Conservation (phyloP, 2,329 filamentous ascomycete species). For the Exophiala bonariae region DNA sequence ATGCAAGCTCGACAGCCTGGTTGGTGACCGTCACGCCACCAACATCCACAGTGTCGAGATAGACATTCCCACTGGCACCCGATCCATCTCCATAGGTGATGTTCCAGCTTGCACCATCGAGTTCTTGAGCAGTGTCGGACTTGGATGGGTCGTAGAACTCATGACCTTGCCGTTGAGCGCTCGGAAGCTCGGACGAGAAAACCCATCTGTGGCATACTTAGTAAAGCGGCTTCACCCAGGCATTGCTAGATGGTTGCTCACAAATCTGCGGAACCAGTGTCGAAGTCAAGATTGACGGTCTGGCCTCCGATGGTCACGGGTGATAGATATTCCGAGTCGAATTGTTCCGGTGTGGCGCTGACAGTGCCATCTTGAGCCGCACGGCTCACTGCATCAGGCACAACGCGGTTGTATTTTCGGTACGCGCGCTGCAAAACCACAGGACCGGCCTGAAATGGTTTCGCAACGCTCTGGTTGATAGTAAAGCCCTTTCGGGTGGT, state of each 20-base stretch:
- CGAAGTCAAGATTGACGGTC: slow-evolving; percentile 66
- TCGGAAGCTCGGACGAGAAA: slow-evolving; percentile 60
- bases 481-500: slow-evolving; percentile 24
- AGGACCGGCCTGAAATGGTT: slow-evolving; percentile 24
- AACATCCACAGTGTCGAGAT: slow-evolving; percentile 63
- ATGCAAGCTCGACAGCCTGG: slow-evolving; percentile 68
- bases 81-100: slow-evolving; percentile 68
- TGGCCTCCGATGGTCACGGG: slow-evolving; percentile 66
- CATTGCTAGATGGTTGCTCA: slow-evolving; percentile 38
- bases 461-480: slow-evolving; percentile 22
- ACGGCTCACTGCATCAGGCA: slow-evolving; percentile 20
- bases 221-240: too few relatives aligned
- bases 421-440: slow-evolving; percentile 23
- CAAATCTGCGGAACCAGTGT: slow-evolving; percentile 70
- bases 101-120: slow-evolving; percentile 55
- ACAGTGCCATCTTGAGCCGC: slow-evolving; percentile 24
- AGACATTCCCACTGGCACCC: slow-evolving; percentile 63
- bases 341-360: slow-evolving; percentile 45
- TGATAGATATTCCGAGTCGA: slow-evolving; percentile 60
- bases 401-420: slow-evolving; percentile 24
- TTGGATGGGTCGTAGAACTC: slow-evolving; percentile 55
- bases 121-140: slow-evolving; percentile 44
- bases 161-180: slow-evolving; percentile 54
- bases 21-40: slow-evolving; percentile 58
- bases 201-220: slow-evolving; percentile 64